Percentiles rank a stretch among this genome's conserved stretches.
Evolutionary conservation across 805 yeast genomes (phyloP).

Genomic region (Yarrowia yakushimensis): DNA sequence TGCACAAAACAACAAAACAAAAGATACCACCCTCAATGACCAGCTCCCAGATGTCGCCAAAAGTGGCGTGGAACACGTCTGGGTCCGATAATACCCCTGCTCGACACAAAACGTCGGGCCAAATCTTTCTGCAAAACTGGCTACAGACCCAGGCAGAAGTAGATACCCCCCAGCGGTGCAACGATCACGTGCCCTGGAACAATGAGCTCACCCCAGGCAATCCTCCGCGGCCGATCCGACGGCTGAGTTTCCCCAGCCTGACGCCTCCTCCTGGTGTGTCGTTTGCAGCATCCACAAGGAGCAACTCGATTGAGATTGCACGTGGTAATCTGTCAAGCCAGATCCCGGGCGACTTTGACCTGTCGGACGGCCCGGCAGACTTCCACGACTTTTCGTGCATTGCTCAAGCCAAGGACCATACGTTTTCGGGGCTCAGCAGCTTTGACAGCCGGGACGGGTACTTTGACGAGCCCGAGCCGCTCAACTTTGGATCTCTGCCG

Average conservation of each 20-base stretch:
- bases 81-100: background rate
- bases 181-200: conserved; percentile 14
- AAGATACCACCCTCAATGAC: background rate
- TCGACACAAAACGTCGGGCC: conserved; percentile 13
- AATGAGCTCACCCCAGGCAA: conserved; percentile 1
- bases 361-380: too few relatives aligned
- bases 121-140: conserved; percentile 18
- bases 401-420: background rate
- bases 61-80: background rate
- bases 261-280: background rate
- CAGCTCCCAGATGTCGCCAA: background rate
- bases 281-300: background rate
- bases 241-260: background rate
- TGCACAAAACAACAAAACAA: background rate
- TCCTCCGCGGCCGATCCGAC: conserved; percentile 6
- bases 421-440: background rate
- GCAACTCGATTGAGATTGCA: background rate
- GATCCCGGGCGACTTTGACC: conserved; percentile 17
- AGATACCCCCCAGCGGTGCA: conserved; percentile 7
- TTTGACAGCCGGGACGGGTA: background rate
- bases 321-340: background rate
- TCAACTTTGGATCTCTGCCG: background rate
- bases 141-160: conserved; percentile 17
- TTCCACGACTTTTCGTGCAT: conserved; percentile 6
- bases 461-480: conserved; percentile 1